Evolutionary conservation across 495 filamentous ascomycete species (phyloP).

Genomic region (Venustampulla echinocandica): DNA sequence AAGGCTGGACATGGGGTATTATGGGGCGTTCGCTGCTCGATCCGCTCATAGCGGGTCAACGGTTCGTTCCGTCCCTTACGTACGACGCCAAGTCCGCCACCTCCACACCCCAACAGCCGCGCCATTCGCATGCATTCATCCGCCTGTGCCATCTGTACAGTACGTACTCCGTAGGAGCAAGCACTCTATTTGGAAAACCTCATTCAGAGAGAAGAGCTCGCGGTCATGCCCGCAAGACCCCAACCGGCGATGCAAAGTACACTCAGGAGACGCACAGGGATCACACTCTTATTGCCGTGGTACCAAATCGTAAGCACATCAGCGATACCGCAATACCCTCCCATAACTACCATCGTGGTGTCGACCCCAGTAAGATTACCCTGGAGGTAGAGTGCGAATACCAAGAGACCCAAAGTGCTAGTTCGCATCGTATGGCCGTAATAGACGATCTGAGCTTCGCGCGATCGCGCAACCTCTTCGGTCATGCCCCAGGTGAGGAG

Average conservation of each 20-base stretch:
- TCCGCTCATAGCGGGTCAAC: too few species aligned
- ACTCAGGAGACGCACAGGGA: constrained; percentile 25
- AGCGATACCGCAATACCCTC: constrained; percentile 24
- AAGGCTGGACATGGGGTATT: too few species aligned
- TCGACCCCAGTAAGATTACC: constrained; percentile 23
- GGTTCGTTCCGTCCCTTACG: too few species aligned
- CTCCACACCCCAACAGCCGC: not conserved
- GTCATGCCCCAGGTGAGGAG: constrained; percentile 31
- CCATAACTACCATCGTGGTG: constrained; percentile 27
- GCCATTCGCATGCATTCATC: constrained; percentile 1
- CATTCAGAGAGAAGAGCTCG: constrained; percentile 5
- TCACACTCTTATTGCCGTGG: constrained; percentile 24
- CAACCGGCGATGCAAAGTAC: constrained; percentile 23
- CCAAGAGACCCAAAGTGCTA: constrained; percentile 24
- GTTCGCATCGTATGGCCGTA: constrained; percentile 23
- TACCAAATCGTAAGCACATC: constrained; percentile 28
- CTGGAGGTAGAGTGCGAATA: constrained; percentile 23
- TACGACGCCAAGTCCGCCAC: too few species aligned
- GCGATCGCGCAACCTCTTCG: constrained; percentile 21
- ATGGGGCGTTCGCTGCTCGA: too few species aligned
- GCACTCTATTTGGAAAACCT: not conserved
- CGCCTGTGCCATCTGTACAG: not conserved
- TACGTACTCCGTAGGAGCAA: not conserved
- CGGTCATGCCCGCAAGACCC: constrained; percentile 26
- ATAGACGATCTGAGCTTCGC: constrained; percentile 24